phyloP scores from a whole-genome alignment of 2,329 filamentous ascomycete species.

The Fusarium pseudocircinatum region DNA sequence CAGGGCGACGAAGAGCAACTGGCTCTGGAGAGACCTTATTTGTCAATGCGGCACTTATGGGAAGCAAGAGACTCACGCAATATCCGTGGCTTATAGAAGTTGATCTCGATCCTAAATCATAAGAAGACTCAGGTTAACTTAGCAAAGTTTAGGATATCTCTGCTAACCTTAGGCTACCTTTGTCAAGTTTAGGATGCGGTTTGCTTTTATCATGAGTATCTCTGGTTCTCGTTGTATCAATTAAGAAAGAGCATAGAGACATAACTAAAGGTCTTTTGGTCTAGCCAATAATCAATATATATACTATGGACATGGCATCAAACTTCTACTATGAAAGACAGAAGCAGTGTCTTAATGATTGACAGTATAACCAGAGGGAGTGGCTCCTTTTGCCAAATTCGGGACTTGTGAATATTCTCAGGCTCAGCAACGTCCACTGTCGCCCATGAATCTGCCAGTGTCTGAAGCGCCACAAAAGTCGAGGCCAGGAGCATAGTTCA shows the following conservation, averaged over 20 bases:
- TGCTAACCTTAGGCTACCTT: no score
- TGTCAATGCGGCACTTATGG: conserved; percentile 28
- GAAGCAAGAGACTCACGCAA: neutral
- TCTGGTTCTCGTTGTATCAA: neutral
- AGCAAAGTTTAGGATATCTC: no score
- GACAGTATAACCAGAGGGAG: neutral
- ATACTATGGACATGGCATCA: neutral
- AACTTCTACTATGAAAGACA: neutral
- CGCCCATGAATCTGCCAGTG: neutral
- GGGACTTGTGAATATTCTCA: neutral
- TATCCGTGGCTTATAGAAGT: conserved; percentile 24
- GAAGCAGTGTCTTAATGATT: neutral
- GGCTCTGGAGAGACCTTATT: conserved; percentile 11
- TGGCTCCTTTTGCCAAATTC: neutral
- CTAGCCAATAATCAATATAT: neutral
- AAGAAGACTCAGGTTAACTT: no score
- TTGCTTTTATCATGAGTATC: no score
- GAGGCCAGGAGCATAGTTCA: neutral
- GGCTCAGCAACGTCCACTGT: neutral
- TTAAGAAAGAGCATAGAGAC: neutral
- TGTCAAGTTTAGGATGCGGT: no score
- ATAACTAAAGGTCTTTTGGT: neutral
- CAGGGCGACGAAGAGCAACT: neutral
- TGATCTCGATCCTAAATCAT: neutral
- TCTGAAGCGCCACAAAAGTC: neutral